These are phyloP conservation scores for Gastrolobium villosum DNA, from an alignment of 306 rosid genomes.

Conservation along the genomic window DNA sequence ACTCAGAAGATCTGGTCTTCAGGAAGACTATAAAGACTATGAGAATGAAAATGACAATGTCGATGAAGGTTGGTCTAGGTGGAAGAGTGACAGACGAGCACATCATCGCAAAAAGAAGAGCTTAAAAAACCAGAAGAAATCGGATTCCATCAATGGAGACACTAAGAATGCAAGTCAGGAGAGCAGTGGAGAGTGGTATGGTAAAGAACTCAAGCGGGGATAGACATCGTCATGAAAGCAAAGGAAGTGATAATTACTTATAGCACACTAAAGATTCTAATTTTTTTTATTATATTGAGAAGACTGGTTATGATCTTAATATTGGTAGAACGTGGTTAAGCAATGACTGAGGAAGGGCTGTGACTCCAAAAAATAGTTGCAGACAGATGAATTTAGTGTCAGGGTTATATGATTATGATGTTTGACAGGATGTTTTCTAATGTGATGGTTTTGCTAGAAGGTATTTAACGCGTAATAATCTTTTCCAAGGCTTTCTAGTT, in stretches of 20 bases:
- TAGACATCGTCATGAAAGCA: constrained; percentile 42
- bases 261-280: constrained; percentile 15
- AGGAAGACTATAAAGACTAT: constrained; percentile 33
- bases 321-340: constrained; percentile 11
- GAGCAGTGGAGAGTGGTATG: constrained; percentile 42
- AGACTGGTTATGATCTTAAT: constrained; percentile 7
- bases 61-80: constrained; percentile 49
- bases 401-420: neutral
- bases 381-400: neutral
- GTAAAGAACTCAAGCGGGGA: constrained; percentile 34
- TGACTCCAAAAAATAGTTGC: neutral
- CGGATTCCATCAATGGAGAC: constrained; percentile 36
- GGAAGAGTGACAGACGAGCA: constrained; percentile 38
- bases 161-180: constrained; percentile 20
- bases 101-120: constrained; percentile 45
- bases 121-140: constrained; percentile 39
- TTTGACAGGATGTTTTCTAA: neutral
- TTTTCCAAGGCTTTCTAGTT: neutral
- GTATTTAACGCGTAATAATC: neutral
- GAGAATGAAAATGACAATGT: constrained; percentile 47
- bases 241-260: constrained; percentile 30
- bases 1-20: constrained; percentile 33
- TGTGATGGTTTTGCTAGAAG: neutral
- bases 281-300: constrained; percentile 13
- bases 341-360: constrained; percentile 13